Conservation (phyloP, 2,329 filamentous ascomycete species). For the Alternaria brassicae region DNA sequence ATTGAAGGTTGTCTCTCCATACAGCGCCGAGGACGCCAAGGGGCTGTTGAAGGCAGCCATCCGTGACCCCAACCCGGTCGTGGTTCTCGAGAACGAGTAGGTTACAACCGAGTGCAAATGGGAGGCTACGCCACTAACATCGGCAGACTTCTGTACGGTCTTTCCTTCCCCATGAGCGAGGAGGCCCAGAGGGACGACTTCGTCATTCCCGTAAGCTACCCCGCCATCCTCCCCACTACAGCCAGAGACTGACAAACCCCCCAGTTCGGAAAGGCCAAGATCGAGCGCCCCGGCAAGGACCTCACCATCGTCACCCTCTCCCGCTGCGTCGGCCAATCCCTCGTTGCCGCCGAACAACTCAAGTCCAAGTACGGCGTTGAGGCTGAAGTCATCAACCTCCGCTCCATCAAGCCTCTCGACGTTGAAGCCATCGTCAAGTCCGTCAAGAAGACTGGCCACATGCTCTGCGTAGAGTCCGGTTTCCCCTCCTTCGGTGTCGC, state of each 20-base stretch:
- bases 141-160: slow-evolving; percentile 80
- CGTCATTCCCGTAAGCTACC: slow-evolving; percentile 72
- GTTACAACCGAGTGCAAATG: slow-evolving; percentile 8
- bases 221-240: neutral
- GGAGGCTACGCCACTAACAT: slow-evolving; percentile 17
- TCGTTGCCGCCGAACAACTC: slow-evolving; percentile 85
- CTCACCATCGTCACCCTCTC: slow-evolving; percentile 94
- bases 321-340: slow-evolving; percentile 90
- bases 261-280: slow-evolving; percentile 95
- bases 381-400: slow-evolving; percentile 96
- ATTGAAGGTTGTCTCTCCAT: slow-evolving; percentile 94
- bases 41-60: slow-evolving; percentile 97
- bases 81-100: slow-evolving; percentile 66
- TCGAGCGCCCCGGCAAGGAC: slow-evolving; percentile 95
- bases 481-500: slow-evolving; percentile 95
- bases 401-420: slow-evolving; percentile 95
- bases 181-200: slow-evolving; percentile 96
- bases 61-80: slow-evolving; percentile 95
- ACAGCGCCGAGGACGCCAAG: slow-evolving; percentile 98
- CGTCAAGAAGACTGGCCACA: slow-evolving; percentile 96
- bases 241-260: slow-evolving; percentile 17
- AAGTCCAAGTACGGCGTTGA: slow-evolving; percentile 98
- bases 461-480: slow-evolving; percentile 91
- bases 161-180: slow-evolving; percentile 96
- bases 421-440: slow-evolving; percentile 95